Evolutionary conservation across 2,329 filamentous ascomycete genomes (phyloP), one percentile per base, ranked within the genome.

Genomic region (Arthrobotrys sinensis): DNA sequence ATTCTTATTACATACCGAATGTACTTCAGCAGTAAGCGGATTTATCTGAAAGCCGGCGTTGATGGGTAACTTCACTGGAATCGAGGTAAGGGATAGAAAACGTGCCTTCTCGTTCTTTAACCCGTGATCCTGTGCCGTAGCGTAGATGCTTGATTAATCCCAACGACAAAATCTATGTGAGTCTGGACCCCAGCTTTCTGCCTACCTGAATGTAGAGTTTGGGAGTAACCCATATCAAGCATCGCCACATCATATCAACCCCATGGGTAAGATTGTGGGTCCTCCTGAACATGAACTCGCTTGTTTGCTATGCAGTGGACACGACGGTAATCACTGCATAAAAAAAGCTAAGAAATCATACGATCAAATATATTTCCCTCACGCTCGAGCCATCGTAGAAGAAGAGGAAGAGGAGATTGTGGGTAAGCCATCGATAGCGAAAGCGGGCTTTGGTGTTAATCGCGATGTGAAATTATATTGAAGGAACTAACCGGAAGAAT

Each of bases 351-450:
- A 11, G 19, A 60, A 8, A 43, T 60, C 55, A 60, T 60, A 60
- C 55, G 55, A 60, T 60, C 55, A 60, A n/a, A 8, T 16, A 36
- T 60, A 60, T 43, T 57, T 60, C 34, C 36, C 55, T 40, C 55
- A 60, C 21, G 16, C 14, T 55, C 19, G 16, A 60, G 28, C 8
- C 14, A 14, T 3, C n/a, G 14, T n/a, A n/a, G 50, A 53, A 16
- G 50, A 52, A 50, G 46, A 19, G 24, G 50, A 53, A 16, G 50
- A 53, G 28, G 46, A 19, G 50, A 34, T 53, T 10, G n/a, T 34
- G 16, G 38, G 21, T n/a, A 38, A 57, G 14, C 19, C 12, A 43
- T 60, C 50, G 36, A 60, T 43, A 60, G 16, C 16, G 43, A 16
- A 21, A 43, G 52, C 12, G 24, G 7, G 24, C n/a, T 43, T 24